Evolutionary conservation across 1,284 basidiomycete species (phyloP).

Genomic region (Cronartium ribicola): DNA sequence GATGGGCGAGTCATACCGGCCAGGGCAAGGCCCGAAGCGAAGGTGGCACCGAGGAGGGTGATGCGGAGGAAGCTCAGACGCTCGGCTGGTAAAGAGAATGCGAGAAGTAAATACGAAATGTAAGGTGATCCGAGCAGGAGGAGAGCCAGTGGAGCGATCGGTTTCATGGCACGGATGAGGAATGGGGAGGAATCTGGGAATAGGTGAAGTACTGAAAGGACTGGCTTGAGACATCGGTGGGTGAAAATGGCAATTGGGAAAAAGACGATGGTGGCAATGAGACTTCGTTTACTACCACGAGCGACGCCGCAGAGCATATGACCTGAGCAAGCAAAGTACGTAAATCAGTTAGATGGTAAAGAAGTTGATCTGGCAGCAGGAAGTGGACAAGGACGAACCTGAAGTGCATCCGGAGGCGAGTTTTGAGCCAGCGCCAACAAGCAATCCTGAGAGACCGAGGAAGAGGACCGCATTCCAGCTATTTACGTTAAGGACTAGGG

Average conservation of each 20-base stretch:
- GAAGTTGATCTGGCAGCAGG: neutral
- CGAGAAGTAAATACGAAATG: slow-evolving; percentile 5
- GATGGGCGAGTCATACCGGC: slow-evolving; percentile 26
- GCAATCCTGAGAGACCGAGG: slow-evolving; percentile 16
- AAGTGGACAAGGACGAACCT: neutral
- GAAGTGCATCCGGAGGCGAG: slow-evolving; percentile 28
- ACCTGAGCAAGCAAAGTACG: neutral
- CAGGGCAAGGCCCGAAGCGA: slow-evolving; percentile 14
- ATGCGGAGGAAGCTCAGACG: slow-evolving; percentile 1
- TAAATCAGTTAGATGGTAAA: neutral
- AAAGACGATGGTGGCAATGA: slow-evolving; percentile 16
- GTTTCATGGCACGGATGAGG: neutral
- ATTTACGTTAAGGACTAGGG: neutral
- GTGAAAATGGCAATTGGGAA: slow-evolving; percentile 29
- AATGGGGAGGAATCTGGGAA: neutral
- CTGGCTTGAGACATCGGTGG: slow-evolving; percentile 17
- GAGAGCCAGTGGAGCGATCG: slow-evolving; percentile 1
- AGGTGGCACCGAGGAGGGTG: slow-evolving; percentile 18
- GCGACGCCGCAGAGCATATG: slow-evolving; percentile 34
- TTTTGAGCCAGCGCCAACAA: slow-evolving; percentile 8
- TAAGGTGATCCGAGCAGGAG: slow-evolving; percentile 10
- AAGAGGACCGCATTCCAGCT: neutral
- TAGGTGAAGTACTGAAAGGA: neutral
- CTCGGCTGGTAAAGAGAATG: neutral
- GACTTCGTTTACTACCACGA: slow-evolving; percentile 30